Evolutionary conservation across 495 filamentous ascomycete genomes (phyloP).

Genomic region (Tuber calosporum): DNA sequence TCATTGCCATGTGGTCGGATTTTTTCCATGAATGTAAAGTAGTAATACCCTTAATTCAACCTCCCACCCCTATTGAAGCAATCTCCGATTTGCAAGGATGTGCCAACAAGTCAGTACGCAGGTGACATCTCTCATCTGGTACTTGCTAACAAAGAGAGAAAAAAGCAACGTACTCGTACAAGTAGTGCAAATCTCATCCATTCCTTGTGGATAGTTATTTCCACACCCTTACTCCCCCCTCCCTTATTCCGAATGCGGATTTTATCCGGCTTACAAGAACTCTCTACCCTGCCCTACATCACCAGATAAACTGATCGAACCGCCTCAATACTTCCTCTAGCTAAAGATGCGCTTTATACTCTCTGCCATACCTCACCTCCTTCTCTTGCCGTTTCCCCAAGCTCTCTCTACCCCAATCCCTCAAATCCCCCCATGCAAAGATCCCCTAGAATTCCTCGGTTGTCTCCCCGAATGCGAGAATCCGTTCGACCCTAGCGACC

Average conservation of each 20-base stretch:
- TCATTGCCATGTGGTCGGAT: neutral
- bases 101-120: neutral
- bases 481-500: neutral
- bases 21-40: neutral
- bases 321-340: neutral
- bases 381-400: neutral
- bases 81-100: neutral
- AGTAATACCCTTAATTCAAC: neutral
- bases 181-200: neutral
- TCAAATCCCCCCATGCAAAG: neutral
- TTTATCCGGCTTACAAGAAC: neutral
- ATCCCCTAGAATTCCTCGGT: neutral
- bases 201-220: neutral
- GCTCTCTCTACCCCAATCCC: neutral
- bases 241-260: neutral
- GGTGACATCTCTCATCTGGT: neutral
- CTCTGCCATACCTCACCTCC: neutral
- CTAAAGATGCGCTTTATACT: neutral
- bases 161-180: no score
- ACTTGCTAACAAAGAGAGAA: neutral
- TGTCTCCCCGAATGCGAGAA: neutral
- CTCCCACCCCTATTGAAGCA: neutral
- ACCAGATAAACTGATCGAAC: neutral
- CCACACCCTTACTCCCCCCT: no score
- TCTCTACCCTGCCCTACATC: neutral